Evolutionary conservation across 305 asterid genomes (phyloP).

Genomic region (Fraxinus baroniana): DNA sequence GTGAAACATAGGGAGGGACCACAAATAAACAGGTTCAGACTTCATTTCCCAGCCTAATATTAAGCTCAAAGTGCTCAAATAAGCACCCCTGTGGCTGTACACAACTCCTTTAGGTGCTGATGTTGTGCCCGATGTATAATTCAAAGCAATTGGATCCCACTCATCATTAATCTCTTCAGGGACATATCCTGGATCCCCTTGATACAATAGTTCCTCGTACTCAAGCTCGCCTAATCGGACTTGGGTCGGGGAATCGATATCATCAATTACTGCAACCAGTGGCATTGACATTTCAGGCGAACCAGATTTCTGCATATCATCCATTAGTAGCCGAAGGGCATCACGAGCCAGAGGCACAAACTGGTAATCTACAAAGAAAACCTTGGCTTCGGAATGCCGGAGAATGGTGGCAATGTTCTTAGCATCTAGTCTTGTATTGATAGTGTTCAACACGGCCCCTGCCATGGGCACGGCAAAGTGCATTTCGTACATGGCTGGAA

Average conservation of each 20-base stretch:
- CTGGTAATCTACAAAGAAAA: conserved; percentile 65
- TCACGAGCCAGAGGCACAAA: conserved; percentile 44
- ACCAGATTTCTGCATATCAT: conserved; percentile 15
- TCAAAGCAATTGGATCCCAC: conserved; percentile 52
- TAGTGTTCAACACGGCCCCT: conserved; percentile 75
- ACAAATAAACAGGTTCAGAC: conserved; percentile 53
- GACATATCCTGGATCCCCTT: conserved; percentile 37
- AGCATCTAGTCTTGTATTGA: conserved; percentile 76
- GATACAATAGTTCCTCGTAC: conserved; percentile 46
- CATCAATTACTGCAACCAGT: conserved; percentile 61
- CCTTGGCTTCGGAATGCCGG: conserved; percentile 64
- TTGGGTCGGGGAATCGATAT: conserved; percentile 48
- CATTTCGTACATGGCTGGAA: conserved; percentile 83
- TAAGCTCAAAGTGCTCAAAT: conserved; percentile 53
- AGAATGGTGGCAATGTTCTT: conserved; percentile 60
- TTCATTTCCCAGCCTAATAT: conserved; percentile 56
- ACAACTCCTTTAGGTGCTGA: conserved; percentile 64
- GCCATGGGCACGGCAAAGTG: conserved; percentile 97
- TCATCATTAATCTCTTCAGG: conserved; percentile 50
- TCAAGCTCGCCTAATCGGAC: conserved; percentile 52
- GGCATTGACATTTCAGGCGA: conserved; percentile 35
- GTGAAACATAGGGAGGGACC: conserved; percentile 74
- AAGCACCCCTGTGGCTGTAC: conserved; percentile 63
- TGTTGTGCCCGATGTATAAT: conserved; percentile 64
- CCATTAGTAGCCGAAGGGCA: conserved; percentile 45